Evolutionary conservation across 2,329 filamentous ascomycete genomes (phyloP), one percentile per base, ranked within the genome.

Genomic region (Penicillium brasilianum): DNA sequence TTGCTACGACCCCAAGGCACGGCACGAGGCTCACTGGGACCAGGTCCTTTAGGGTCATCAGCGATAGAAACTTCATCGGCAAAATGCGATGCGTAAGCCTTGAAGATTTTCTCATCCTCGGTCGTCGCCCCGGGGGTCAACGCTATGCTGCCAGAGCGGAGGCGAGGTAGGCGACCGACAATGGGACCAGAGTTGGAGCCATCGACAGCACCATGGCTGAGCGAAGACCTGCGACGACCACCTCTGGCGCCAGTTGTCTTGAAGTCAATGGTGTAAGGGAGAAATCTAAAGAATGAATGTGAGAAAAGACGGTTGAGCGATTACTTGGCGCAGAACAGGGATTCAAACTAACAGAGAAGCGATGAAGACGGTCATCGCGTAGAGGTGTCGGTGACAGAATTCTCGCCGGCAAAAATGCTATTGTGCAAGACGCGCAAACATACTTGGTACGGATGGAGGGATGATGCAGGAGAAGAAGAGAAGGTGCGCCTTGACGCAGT

Each of bases 1-100:
- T 84, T 83, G 36, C 80, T 80, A 50, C 74, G 77, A 52, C 91
- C 92, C 92, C 92, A 96, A 57, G 87, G 86, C n/a, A 90, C 86
- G 4, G 89, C 86, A 67, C 90, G 85, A 32, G 90, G 87, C 71
- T 96, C 92, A 63, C 86, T 88, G 30, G 71, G 72, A n/a, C 72
- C 68, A 11, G 73, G 72, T 0, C 66, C 71, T 7, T 69, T 68
- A 36, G 74, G 71, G 25, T 71, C 72, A 61, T 76, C 72, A 32
- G 70, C 66, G 9, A 56, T 61, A 1, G 68, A 66, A 14, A 74
- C 70, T 50, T 75, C 72, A 16, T 68, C 66, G 18, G 71, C 69
- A 16, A 65, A 65, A 4, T 62, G 68, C 10, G 65, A 72, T 18
- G 67, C 67, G 43, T 77, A 76, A 28, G 68, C 66, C 34, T 72